phyloP scores from a whole-genome alignment of 2,329 filamentous ascomycete genomes.

The Arthrobotrys sphaeroides region DNA sequence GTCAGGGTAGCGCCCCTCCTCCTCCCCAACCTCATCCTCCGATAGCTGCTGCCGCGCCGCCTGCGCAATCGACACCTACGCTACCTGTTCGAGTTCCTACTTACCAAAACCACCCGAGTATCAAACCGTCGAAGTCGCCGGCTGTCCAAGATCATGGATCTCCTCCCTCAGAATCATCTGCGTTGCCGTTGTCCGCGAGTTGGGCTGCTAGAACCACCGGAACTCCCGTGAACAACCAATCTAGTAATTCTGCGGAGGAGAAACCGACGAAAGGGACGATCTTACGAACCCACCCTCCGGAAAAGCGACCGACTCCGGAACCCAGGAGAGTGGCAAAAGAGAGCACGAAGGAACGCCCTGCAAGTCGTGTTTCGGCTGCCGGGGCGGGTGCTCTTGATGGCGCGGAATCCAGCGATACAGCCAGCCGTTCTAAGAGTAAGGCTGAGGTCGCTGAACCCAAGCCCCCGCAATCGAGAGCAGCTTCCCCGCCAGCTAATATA shows the following conservation, averaged over 20 bases:
- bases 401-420: slow-evolving; percentile 36
- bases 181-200: slow-evolving; percentile 90
- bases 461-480: slow-evolving; percentile 30
- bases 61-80: slow-evolving; percentile 58
- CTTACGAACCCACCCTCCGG: slow-evolving; percentile 46
- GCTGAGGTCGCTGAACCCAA: slow-evolving; percentile 24
- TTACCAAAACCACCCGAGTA: slow-evolving; percentile 35
- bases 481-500: neutral
- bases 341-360: neutral
- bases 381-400: slow-evolving; percentile 14
- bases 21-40: slow-evolving; percentile 59
- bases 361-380: slow-evolving; percentile 24
- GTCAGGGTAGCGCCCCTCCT: slow-evolving; percentile 64
- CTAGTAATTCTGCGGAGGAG: slow-evolving; percentile 34
- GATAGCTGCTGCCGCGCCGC: slow-evolving; percentile 58
- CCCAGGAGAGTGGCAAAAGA: slow-evolving; percentile 32
- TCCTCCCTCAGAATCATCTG: slow-evolving; percentile 77
- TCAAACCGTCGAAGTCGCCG: slow-evolving; percentile 59
- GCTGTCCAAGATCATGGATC: slow-evolving; percentile 63
- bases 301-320: slow-evolving; percentile 46
- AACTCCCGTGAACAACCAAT: slow-evolving; percentile 76
- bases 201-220: slow-evolving; percentile 80
- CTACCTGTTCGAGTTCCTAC: slow-evolving; percentile 51
- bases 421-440: slow-evolving; percentile 37
- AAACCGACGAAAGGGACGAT: slow-evolving; percentile 45